phyloP scores from a whole-genome alignment of 768 basidiomycete species.

The Mycena capillaripes region DNA sequence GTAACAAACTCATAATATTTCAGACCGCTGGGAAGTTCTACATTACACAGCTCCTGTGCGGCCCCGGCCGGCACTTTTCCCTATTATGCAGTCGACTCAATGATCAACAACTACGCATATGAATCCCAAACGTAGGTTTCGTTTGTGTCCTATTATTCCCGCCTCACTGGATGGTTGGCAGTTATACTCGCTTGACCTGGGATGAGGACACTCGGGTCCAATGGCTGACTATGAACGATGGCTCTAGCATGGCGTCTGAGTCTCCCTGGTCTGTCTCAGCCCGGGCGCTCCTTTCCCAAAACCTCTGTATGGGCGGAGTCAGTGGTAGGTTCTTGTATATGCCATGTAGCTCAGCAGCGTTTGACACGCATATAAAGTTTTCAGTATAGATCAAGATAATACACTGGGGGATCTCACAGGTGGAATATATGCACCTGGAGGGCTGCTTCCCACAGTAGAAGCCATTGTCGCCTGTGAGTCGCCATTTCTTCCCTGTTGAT shows the following conservation, averaged over 20 bases:
- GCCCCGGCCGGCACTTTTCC: slow-evolving; percentile 23
- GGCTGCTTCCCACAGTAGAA: neutral
- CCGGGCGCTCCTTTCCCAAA: neutral
- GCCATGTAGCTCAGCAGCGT: too few species aligned
- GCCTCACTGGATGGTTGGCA: too few species aligned
- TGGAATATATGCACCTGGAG: neutral
- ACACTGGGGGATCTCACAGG: neutral
- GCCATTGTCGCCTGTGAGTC: neutral
- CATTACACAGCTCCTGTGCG: neutral
- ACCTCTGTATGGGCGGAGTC: neutral
- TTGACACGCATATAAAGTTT: neutral
- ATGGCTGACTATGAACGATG: neutral
- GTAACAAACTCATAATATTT: neutral
- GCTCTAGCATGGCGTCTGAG: neutral
- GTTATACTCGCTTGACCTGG: too few species aligned
- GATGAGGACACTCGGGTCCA: neutral
- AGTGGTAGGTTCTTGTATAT: neutral
- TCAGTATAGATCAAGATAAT: neutral
- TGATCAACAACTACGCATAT: neutral
- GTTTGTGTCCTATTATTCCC: neutral
- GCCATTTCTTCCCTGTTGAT: neutral
- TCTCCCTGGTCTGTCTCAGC: neutral
- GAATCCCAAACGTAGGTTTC: neutral
- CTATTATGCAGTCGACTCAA: slow-evolving; percentile 22
- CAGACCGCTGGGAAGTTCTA: neutral